Base-by-base conservation (phyloP, 257 asterid species). In the Echites panduratus region DNA sequence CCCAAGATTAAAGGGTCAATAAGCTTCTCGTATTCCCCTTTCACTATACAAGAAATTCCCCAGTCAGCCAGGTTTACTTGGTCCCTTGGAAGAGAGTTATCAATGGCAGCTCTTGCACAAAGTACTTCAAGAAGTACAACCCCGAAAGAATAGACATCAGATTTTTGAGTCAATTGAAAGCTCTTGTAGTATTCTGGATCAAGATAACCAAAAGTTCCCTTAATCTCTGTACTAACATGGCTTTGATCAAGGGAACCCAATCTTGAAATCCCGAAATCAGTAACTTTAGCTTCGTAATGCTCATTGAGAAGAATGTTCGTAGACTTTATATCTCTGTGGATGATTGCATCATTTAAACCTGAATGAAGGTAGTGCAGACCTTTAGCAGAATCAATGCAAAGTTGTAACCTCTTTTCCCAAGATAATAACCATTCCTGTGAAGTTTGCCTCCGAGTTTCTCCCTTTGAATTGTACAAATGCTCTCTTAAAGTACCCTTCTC, bases 51-150 rank as follows among this genome's bases (percentile, higher is more conserved):
- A 48, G 77, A 35, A 44, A 82, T 19, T 53, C 85, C 92, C 96
- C 94, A 88, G 0, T 86, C 94, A 6, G 88, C 89, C 70, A 90
- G 78, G 85, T 79, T 86, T 8, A 78, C 77, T 70, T 86, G 78
- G 26, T 85, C 86, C 63, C 78, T 52, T 1, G 87, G 83, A 20
- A 82, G 85, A 57, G 0, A 49, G 1, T 10, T 66, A 65, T 84
- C 77, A 5, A 86, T 62, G 7, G 79, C 88, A 13, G 88, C 81
- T 76, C 94, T 73, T 17, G 92, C 92, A 54, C 90, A 88, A 0
- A 90, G 77, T 2, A 81, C 88, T 70, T 90, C 96, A 48, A 90
- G 85, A 47, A 90, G 90, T 0, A 90, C 94, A 0, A 88, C 94
- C 5, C 92, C 96, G 4, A 90, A 90, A 0, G 92, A 83, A 67